phyloP scores from a whole-genome alignment of 257 asterid species.

The Solanum etuberosum region DNA sequence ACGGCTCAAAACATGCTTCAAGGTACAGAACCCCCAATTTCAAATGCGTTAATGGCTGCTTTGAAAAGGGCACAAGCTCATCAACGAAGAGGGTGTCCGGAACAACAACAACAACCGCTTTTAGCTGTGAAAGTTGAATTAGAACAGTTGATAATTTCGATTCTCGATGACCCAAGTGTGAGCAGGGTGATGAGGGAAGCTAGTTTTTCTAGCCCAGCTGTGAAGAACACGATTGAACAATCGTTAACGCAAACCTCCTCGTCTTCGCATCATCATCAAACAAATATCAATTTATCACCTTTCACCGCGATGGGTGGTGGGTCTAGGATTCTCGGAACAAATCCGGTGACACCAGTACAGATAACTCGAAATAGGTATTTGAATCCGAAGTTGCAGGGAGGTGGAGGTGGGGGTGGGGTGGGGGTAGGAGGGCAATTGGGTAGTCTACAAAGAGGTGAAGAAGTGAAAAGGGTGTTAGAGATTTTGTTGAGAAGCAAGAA shows the following conservation, averaged over 20 bases:
- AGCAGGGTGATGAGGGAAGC: slow-evolving; percentile 91
- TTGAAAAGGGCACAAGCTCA: slow-evolving; percentile 85
- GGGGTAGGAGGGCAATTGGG: slow-evolving; percentile 24
- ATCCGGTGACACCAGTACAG: slow-evolving; percentile 7
- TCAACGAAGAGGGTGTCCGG: slow-evolving; percentile 81
- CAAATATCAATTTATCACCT: background rate
- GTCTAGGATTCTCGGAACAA: slow-evolving; percentile 19
- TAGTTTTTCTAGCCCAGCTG: slow-evolving; percentile 83
- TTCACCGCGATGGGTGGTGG: slow-evolving; percentile 15
- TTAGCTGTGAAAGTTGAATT: slow-evolving; percentile 84
- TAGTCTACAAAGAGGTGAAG: slow-evolving; percentile 31
- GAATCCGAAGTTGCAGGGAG: slow-evolving; percentile 53
- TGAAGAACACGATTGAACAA: slow-evolving; percentile 69
- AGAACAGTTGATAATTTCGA: slow-evolving; percentile 69
- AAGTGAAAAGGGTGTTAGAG: slow-evolving; percentile 54
- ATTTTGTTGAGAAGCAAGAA: slow-evolving; percentile 55
- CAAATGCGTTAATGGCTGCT: slow-evolving; percentile 85
- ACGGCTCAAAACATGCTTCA: slow-evolving; percentile 44
- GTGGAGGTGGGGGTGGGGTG: slow-evolving; percentile 8
- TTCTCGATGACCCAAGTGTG: slow-evolving; percentile 81
- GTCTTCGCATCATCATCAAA: background rate
- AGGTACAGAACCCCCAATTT: slow-evolving; percentile 57
- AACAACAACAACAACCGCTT: slow-evolving; percentile 87
- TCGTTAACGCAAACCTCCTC: slow-evolving; percentile 15
- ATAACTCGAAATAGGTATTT: slow-evolving; percentile 35